Evolutionary conservation across 371 early-diverging fungal species (phyloP), one percentile per base, ranked within the genome.

Genomic region (Circinella umbellata): DNA sequence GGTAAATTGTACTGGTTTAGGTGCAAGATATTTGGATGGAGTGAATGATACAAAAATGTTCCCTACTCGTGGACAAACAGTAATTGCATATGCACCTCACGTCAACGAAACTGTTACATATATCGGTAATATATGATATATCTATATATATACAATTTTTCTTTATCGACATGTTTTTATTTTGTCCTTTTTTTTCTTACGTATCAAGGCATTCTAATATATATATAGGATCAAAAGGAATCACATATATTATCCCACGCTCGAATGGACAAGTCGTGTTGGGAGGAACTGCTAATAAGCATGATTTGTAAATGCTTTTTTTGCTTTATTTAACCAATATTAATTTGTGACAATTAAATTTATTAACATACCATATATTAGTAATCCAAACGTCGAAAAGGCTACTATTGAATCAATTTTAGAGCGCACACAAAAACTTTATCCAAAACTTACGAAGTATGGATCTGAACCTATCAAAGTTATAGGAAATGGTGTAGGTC

Each of bases 231-330:
- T 67, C 71, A 39, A 55, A 69, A 14, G 63, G 80, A 35, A 77
- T 89, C 46, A 89, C 87, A 37, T 95, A 95, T 78, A 73, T 94
- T 15, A 95, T 95, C 64, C 94, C 95, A 14, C 84, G 94, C 18
- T 82, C 89, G 15, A 89, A 92, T 73, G 94, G 93, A 0, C 86
- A 88, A 47, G 90, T 92, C 18, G 81, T 94, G 35, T 77, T 93
- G 0, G 95, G 95, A 37, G 94, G 94, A 17, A 93, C 94, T 4
- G 80, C 86, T 49, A 83, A 93, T 64, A 78, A 82, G 18, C 68
- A 89, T 72, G 84, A 91, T 67, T 79, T 67, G 91, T 92, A 85
- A 84, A 83, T 64, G 27, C 14, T 1, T 27, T 27, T 27, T 27
- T 27, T 27, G 27, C 27, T 27, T 27, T 27, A 27, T 27, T 27